phyloP scores from a whole-genome alignment of 495 filamentous ascomycete species.

The Trichoderma gamsii region DNA sequence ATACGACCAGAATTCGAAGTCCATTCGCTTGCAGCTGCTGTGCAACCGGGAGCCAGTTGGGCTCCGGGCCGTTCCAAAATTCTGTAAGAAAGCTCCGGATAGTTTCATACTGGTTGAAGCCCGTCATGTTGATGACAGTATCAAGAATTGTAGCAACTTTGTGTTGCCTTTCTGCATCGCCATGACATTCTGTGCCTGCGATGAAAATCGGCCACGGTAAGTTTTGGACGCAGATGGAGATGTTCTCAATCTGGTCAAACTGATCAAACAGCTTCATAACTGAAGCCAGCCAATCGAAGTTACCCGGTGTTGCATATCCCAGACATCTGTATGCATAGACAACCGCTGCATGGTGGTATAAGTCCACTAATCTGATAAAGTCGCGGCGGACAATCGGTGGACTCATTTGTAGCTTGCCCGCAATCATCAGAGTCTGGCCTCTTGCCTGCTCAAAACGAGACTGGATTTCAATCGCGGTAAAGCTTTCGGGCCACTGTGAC shows the following conservation, averaged over 20 bases:
- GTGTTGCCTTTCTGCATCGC: conserved; percentile 1
- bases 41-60: conserved; percentile 8
- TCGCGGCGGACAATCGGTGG: background rate
- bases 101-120: background rate
- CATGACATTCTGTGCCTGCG: conserved; percentile 1
- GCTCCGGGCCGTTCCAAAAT: background rate
- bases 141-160: background rate
- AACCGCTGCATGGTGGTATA: background rate
- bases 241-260: background rate
- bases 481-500: conserved; percentile 1
- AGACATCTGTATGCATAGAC: conserved; percentile 10
- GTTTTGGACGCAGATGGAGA: background rate
- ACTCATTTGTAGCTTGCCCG: background rate
- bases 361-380: background rate
- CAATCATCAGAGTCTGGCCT: conserved; percentile 7
- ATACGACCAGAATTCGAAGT: conserved; percentile 1
- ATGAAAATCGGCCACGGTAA: conserved; percentile 6
- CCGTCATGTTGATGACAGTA: background rate
- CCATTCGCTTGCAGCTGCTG: background rate
- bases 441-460: conserved; percentile 2
- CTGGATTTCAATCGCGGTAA: background rate
- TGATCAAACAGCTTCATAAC: background rate
- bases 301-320: background rate
- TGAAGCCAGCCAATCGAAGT: conserved; percentile 1
- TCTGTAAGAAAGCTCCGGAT: background rate